Base-by-base conservation (phyloP, 1,284 basidiomycete genomes). In the Cryptococcus depauperatus region DNA sequence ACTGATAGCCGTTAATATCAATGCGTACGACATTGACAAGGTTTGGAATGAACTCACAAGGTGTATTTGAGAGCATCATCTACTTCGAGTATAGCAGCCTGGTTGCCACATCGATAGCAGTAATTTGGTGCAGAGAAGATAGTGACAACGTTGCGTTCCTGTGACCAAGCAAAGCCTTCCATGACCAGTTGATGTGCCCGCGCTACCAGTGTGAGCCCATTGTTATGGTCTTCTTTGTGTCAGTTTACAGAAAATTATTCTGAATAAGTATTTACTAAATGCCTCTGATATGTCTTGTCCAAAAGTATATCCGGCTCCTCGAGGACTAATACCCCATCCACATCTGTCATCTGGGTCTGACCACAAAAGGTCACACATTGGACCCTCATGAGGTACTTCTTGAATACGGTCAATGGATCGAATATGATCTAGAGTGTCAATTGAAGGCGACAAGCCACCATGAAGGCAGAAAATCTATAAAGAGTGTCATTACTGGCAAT, bases 31-130 rank as follows among this genome's bases (percentile, higher is more conserved):
- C 30, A 27, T 2, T 4, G 29, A 26, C 39, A 41, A 46, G 29
- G 13, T 44, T 43, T n/a, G 41, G 32, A 30, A 30, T 44, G 46
- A 40, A 54, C 56, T 56, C 38, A 71, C 70, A 76, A 75, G 44
- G 74, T 76, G 64, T 75, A 75, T 57, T 73, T 73, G 51, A 73
- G 56, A 29, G 70, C 67, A 49, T 98, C 95, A 73, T 98, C 93
- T 72, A 98, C 96, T 74, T 98, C 93, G 84, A 99, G 95, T 70
- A 99, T 99, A 40, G 95, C 95, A 39, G 93, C 93, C 70, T 98
- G 95, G 73, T 99, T 99, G 46, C 93, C 93, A 70, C 95, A 98
- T 69, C 95, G 80, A 77, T 99, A 98, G 75, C 95, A 98, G 74
- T 95, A 95, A 74, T 96, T 96, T 39, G 93, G 93, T 59, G 93